These are phyloP conservation scores for Eucalyptus viminalis DNA, from an alignment of 345 rosid genomes.

Conservation along the genomic window DNA sequence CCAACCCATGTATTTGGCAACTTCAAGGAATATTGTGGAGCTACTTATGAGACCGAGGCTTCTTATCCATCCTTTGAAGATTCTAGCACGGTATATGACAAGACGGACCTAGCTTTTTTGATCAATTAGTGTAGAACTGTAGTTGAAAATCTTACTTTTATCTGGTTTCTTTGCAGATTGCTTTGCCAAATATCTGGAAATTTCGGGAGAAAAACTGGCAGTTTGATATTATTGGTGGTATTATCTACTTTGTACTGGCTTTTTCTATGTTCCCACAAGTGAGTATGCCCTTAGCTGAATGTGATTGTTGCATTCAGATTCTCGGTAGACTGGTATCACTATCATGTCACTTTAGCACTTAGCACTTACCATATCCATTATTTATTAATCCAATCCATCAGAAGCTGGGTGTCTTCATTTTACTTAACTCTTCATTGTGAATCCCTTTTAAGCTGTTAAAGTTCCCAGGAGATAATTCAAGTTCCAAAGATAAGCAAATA, in stretches of 20 bases:
- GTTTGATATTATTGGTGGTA: conserved; percentile 93
- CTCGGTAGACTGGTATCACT: background rate
- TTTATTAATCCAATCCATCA: background rate
- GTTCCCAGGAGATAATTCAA: background rate
- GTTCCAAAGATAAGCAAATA: background rate
- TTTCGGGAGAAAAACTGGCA: conserved; percentile 98
- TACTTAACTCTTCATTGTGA: background rate
- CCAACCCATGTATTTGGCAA: conserved; percentile 90
- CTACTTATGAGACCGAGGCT: conserved; percentile 58
- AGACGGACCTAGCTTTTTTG: background rate
- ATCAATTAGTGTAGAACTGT: background rate
- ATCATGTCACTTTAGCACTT: background rate
- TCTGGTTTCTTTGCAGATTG: conserved; percentile 47
- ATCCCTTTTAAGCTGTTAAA: background rate
- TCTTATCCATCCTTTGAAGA: conserved; percentile 95
- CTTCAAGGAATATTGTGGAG: conserved; percentile 49
- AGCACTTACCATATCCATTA: background rate
- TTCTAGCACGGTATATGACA: conserved; percentile 72
- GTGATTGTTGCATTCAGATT: background rate
- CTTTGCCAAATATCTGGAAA: conserved; percentile 84
- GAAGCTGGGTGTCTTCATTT: background rate
- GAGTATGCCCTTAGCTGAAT: background rate
- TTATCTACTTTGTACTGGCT: conserved; percentile 76
- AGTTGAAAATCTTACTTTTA: background rate
- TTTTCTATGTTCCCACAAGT: conserved; percentile 96